Base-by-base conservation (phyloP, 1,284 basidiomycete genomes). In the Trichosporon sp. region DNA sequence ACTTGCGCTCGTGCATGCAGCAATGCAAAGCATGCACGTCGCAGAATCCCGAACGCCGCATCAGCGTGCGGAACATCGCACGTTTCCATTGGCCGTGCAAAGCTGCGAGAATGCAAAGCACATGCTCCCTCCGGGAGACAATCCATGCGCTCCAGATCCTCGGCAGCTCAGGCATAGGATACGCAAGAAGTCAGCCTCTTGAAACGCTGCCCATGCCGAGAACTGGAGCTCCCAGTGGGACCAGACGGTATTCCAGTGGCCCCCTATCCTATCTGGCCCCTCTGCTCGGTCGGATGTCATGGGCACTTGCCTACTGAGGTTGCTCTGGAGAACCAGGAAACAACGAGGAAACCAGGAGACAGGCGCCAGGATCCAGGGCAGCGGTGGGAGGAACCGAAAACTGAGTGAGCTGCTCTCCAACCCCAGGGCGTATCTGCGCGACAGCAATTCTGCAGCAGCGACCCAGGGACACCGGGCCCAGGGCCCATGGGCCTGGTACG, bases 31-130 rank as follows among this genome's bases (percentile, higher is more conserved):
- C 51, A 54, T 19, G 51, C 10, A 16, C 51, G 51, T 54, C 51
- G 19, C 51, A 54, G 19, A 54, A 19, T 26, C 21, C 51, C 51
- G 51, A 26, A 54, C 51, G 51, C 51, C 51, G 51, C 51, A 54
- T 54, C 51, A 54, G 51, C 51, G 51, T 21, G 51, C 10, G 7
- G 10, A n/a, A 10, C n/a, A 54, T 6, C 51, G 51, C 51, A 54
- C 51, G 51, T 54, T 54, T 19, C 51, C 4, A 54, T 54, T 54
- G 51, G 51, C n/a, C 51, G 51, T 54, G 51, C 43, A 54, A 54
- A 54, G 19, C 51, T 54, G 51, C 51, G 26, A 26, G 10, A 40
- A 10, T 10, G 38, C 38, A 10, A 7, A 8, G 51, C 51, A 54
- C 48, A 51, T 51, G 48, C 48, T 51, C 48, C 48, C 26, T 26